These are phyloP conservation scores for Endoconidiophora polonica DNA, from an alignment of 2,329 filamentous ascomycete species.

Conservation along the genomic window DNA sequence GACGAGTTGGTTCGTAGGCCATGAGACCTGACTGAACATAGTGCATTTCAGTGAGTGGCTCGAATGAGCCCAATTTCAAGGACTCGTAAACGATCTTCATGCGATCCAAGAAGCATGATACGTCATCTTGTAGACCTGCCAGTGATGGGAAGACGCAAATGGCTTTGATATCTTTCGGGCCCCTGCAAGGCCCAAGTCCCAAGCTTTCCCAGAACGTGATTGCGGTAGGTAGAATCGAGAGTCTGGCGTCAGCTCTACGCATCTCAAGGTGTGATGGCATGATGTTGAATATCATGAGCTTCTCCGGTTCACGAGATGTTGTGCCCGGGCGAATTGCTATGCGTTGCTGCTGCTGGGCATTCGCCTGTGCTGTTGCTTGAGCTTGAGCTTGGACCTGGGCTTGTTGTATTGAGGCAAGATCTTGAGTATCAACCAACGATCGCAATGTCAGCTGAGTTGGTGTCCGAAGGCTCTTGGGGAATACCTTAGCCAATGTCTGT, in stretches of 20 bases:
- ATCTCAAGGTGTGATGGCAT: constrained; percentile 56
- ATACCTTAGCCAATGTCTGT: constrained; percentile 28
- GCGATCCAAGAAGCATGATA: constrained; percentile 47
- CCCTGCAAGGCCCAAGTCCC: constrained; percentile 54
- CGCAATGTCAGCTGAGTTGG: constrained; percentile 25
- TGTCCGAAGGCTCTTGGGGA: constrained; percentile 28
- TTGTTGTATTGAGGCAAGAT: constrained; percentile 33
- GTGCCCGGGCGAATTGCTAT: neutral
- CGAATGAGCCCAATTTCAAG: constrained; percentile 53
- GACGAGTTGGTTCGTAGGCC: constrained; percentile 32
- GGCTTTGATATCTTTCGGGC: constrained; percentile 52
- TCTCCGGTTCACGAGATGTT: constrained; percentile 26
- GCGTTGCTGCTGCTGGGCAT: constrained; percentile 5
- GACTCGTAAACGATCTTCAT: constrained; percentile 57
- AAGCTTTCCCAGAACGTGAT: constrained; percentile 70
- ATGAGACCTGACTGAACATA: constrained; percentile 33
- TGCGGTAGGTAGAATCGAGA: constrained; percentile 60
- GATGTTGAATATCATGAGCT: constrained; percentile 43
- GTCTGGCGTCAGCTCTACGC: constrained; percentile 48
- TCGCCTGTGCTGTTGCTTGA: constrained; percentile 18
- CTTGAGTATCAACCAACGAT: constrained; percentile 38
- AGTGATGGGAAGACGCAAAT: constrained; percentile 55
- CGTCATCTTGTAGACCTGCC: constrained; percentile 43
- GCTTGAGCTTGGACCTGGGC: constrained; percentile 23
- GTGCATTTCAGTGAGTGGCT: constrained; percentile 26